Evolutionary conservation across 2,329 filamentous ascomycete species (phyloP), one percentile per base, ranked within the genome.

Genomic region (Didymellaceae sp.): DNA sequence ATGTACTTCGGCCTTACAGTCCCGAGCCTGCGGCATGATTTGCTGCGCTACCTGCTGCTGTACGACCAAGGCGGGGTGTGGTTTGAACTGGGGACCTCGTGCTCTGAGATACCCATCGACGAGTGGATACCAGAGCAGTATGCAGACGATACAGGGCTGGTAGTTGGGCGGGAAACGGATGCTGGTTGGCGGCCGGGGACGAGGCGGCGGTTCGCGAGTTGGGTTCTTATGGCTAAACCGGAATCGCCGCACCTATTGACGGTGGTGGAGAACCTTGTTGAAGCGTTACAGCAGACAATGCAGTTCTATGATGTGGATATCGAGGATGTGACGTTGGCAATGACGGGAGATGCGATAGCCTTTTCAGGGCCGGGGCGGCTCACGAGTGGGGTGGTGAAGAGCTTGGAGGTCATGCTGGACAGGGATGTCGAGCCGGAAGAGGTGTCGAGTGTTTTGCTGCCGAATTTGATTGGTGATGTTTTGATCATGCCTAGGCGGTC

Each of bases 31-130:
- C 24, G 26, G 9, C 28, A 17, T 16, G 40, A 43, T 4, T 3
- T 43, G 40, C 40, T 43, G 13, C 40, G 40, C 8, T 43, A 43
- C 30, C 6, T 43, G 21, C 30, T 43, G 2, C 21, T 43, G n/a
- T 43, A n/a, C 14, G 30, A 25, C 7, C 40, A 43, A 6, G 40
- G 40, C 9, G 40, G 40, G 8, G 16, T 43, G 16, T 34, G 40
- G 30, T 32, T 30, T 14, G 40, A 34, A n/a, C 28, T 34, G 6
- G 40, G 32, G 14, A 13, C 26, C 8, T 25, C 40, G 7, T 43
- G 40, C 24, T 20, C 32, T 49, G 58, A 21, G 5, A 14, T 34
- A 1, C 18, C 28, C 5, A 42, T 42, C 8, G 28, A 32, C 8
- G 28, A 32, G 1, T 42, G 28, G 39, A 32, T 42, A 5, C 39